phyloP scores from a whole-genome alignment of 169 alveolate genomes.

The Theileria annulata region DNA sequence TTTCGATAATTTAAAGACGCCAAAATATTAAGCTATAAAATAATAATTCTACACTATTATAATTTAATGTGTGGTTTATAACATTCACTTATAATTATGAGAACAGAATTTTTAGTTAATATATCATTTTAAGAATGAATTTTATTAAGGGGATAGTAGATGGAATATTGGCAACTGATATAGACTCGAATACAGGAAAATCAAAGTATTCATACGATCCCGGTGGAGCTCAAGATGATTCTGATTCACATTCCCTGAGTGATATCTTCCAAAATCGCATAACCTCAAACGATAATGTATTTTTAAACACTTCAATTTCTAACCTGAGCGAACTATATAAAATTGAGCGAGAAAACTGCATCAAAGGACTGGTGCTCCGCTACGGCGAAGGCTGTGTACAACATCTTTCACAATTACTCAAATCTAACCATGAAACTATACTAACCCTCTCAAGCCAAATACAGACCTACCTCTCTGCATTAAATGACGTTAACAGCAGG shows the following conservation, averaged over 20 bases:
- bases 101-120: not conserved
- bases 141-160: slow-evolving; percentile 68
- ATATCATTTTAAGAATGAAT: slow-evolving; percentile 28
- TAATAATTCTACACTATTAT: not conserved
- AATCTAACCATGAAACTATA: slow-evolving; percentile 56
- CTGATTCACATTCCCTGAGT: not conserved
- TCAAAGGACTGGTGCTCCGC: slow-evolving; percentile 33
- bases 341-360: slow-evolving; percentile 46
- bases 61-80: slow-evolving; percentile 18
- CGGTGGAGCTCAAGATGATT: not conserved
- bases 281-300: slow-evolving; percentile 6
- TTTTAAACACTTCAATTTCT: slow-evolving; percentile 5
- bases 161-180: slow-evolving; percentile 66
- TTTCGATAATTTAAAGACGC: not conserved
- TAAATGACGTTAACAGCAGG: slow-evolving; percentile 47
- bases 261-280: slow-evolving; percentile 3
- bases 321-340: slow-evolving; percentile 41
- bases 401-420: slow-evolving; percentile 56
- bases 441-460: slow-evolving; percentile 25
- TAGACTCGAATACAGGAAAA: not conserved
- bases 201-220: not conserved
- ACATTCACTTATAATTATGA: not conserved
- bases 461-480: slow-evolving; percentile 31
- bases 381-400: slow-evolving; percentile 69
- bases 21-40: not conserved